Evolutionary conservation across 306 rosid genomes (phyloP), one percentile per base, ranked within the genome.

Genomic region (Cucumis cinereus): DNA sequence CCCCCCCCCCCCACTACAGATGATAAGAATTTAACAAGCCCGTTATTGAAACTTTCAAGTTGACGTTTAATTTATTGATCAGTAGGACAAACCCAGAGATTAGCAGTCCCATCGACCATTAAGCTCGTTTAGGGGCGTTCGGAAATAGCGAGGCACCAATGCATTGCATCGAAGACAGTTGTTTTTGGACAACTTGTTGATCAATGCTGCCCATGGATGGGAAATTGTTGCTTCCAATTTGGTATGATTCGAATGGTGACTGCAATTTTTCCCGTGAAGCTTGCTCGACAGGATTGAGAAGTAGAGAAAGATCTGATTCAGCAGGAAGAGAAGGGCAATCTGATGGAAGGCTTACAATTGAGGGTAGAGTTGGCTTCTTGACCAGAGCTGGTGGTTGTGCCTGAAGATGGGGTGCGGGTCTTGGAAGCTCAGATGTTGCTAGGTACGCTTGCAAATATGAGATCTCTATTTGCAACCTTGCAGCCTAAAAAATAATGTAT

Each of bases 391-490:
- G 95, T 20, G 84, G 85, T 28, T 67, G 73, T 64, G 28, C 72
- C 50, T 38, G 72, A 9, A 4, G 73, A 67, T 67, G 10, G 19
- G 73, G 33, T 67, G 53, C 33, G 0, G 54, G 1, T 67, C 73
- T 67, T 49, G 92, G 95, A 62, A 85, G 57, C 79, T 90, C 92
- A 76, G 89, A 76, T 59, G 97, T 79, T 19, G 96, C 88, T 62
- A 91, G 85, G 79, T 89, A 92, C 10, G 87, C 88, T 88, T 93
- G 97, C 73, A 93, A 79, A 83, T 87, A 91, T 4, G 97, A 88
- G 30, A 93, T 88, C 73, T 93, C 96, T 14, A 93, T 88, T 84
- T 89, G 96, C 77, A 93, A 84, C 80, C 66, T 91, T 74, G 88
- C 87, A 71, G 90, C 93, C 98, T 91, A 72, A 22, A 71, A 49